These are phyloP conservation scores for Rhizophagus sp. DNA, from an alignment of 192 early-diverging fungal species.

Conservation along the genomic window DNA sequence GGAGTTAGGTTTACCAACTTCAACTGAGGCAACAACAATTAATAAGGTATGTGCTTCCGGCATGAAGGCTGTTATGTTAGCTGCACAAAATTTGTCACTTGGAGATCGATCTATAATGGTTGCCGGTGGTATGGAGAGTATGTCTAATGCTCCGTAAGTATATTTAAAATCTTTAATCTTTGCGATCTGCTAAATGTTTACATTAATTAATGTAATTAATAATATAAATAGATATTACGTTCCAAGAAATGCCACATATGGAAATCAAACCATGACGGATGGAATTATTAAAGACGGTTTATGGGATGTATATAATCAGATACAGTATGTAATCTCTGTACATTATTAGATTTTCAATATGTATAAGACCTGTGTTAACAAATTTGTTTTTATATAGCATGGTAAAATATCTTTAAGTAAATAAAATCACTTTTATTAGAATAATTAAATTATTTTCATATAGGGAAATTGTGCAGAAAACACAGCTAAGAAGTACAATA, in stretches of 20 bases:
- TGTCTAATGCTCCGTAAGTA: conserved; percentile 89
- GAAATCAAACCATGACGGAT: conserved; percentile 78
- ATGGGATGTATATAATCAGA: conserved; percentile 94
- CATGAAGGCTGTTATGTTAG: conserved; percentile 96
- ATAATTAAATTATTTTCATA: conserved; percentile 5
- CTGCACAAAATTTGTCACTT: conserved; percentile 78
- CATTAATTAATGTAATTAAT: neutral
- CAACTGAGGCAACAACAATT: conserved; percentile 93
- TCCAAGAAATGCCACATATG: conserved; percentile 69
- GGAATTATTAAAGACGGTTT: conserved; percentile 95
- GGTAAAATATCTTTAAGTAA: conserved; percentile 36
- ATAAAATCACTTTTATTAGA: neutral
- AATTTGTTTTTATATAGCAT: conserved; percentile 14
- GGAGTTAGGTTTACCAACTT: conserved; percentile 55
- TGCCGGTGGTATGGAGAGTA: conserved; percentile 95
- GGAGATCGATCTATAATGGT: conserved; percentile 83
- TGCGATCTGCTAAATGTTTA: neutral
- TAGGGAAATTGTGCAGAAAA: conserved; percentile 80
- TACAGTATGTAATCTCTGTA: conserved; percentile 54
- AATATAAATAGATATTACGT: conserved; percentile 51
- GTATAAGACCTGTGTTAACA: neutral
- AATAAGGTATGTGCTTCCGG: conserved; percentile 99
- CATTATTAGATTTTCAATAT: neutral
- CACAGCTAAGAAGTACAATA: conserved; percentile 84
- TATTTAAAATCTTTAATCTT: neutral